phyloP scores from a whole-genome alignment of 2,329 filamentous ascomycete genomes.

The Fusarium sp. region DNA sequence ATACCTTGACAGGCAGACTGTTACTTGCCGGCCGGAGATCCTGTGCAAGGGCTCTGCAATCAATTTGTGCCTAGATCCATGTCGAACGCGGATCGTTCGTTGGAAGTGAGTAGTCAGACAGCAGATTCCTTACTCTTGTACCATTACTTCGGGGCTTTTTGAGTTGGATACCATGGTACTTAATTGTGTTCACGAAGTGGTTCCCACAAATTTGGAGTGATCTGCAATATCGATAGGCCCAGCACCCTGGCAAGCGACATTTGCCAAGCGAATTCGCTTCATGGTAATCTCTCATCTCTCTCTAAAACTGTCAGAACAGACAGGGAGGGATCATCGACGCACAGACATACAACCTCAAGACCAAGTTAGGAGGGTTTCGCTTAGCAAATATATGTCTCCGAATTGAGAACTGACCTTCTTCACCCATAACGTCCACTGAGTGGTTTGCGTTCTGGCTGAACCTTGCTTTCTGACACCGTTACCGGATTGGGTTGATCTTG shows the following conservation, averaged over 20 bases:
- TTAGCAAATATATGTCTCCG: conserved; percentile 11
- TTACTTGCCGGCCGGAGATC: conserved; percentile 12
- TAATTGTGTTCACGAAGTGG: neutral
- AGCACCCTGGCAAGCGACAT: conserved; percentile 7
- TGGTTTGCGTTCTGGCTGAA: conserved; percentile 36
- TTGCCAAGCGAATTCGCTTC: conserved; percentile 10
- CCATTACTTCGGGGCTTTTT: conserved; percentile 4
- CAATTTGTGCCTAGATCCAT: conserved; percentile 6
- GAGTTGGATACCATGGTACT: neutral
- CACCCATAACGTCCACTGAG: conserved; percentile 13
- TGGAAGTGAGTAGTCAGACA: neutral
- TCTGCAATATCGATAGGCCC: conserved; percentile 4
- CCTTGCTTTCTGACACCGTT: conserved; percentile 36
- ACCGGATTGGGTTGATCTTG: conserved; percentile 33
- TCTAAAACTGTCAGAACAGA: conserved; percentile 30
- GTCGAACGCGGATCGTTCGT: neutral
- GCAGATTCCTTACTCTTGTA: neutral
- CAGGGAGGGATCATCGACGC: conserved; percentile 19
- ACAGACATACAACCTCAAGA: conserved; percentile 30
- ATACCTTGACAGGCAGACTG: conserved; percentile 8
- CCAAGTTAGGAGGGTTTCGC: conserved; percentile 22
- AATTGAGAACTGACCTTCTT: conserved; percentile 29
- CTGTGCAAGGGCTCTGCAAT: conserved; percentile 15
- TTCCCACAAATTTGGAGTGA: conserved; percentile 17
- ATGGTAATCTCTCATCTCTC: conserved; percentile 30